phyloP scores from a whole-genome alignment of 2,329 filamentous ascomycete species.

The Onygenales sp. region DNA sequence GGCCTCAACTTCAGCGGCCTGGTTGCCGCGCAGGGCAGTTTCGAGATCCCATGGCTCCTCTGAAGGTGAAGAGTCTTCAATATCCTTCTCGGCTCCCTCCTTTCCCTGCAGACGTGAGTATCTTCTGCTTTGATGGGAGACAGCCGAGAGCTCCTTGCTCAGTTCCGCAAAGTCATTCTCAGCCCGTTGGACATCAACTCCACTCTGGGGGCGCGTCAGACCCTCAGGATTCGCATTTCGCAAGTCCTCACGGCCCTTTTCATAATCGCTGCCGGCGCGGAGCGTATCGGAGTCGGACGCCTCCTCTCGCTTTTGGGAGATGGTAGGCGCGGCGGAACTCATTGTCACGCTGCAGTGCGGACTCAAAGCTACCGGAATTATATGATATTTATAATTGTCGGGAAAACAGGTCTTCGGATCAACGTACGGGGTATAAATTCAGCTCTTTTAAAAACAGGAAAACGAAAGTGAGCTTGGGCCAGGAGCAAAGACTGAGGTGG shows the following conservation, averaged over 20 bases:
- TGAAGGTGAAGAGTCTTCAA: constrained; percentile 42
- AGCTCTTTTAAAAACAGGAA: no score
- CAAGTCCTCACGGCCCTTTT: constrained; percentile 20
- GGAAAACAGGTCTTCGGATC: no score
- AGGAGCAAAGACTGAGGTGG: not conserved
- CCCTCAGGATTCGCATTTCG: constrained; percentile 24
- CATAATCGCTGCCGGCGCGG: constrained; percentile 17
- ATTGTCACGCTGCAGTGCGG: not conserved
- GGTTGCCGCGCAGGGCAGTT: constrained; percentile 58
- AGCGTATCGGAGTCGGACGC: constrained; percentile 20
- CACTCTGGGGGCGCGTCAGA: constrained; percentile 22
- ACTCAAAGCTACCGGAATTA: not conserved
- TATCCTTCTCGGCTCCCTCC: constrained; percentile 33
- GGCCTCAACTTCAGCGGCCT: constrained; percentile 61
- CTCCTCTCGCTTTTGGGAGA: not conserved
- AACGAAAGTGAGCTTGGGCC: not conserved
- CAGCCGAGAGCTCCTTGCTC: constrained; percentile 28
- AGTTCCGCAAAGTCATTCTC: constrained; percentile 35
- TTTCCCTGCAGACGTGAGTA: constrained; percentile 23
- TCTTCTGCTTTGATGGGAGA: constrained; percentile 27
- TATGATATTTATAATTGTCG: no score
- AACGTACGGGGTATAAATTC: no score
- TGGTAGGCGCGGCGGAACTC: not conserved
- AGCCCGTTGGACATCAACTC: constrained; percentile 39
- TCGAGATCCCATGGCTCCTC: constrained; percentile 66